Evolutionary conservation across 2,329 filamentous ascomycete genomes (phyloP).

Genomic region (Colletotrichum theobromicola): DNA sequence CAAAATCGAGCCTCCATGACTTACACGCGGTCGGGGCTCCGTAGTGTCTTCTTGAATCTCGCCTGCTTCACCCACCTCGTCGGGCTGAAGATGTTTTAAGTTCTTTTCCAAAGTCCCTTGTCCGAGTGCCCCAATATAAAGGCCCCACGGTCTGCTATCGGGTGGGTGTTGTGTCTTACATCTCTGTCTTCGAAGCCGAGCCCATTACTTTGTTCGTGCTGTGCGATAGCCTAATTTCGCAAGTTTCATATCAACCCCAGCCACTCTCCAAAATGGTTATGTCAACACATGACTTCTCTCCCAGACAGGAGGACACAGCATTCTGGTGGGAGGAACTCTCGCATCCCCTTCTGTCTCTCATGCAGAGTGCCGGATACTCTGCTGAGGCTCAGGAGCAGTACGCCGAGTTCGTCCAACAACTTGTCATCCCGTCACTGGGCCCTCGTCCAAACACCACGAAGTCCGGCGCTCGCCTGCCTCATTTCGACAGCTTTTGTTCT

Average conservation of each 20-base stretch:
- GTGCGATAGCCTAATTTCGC: background rate
- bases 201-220: background rate
- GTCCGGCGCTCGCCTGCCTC: background rate
- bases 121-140: background rate
- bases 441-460: slow-evolving; percentile 1
- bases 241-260: background rate
- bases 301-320: background rate
- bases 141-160: background rate
- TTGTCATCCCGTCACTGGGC: slow-evolving; percentile 4
- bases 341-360: slow-evolving; percentile 5
- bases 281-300: background rate
- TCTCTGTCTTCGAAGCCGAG: background rate
- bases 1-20: background rate
- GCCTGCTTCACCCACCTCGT: background rate
- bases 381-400: background rate
- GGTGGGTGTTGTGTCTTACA: background rate
- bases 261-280: background rate
- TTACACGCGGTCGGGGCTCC: background rate
- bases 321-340: slow-evolving; percentile 8
- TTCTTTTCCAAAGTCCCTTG: background rate
- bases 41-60: background rate
- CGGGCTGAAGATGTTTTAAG: background rate
- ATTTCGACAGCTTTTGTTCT: slow-evolving; percentile 17
- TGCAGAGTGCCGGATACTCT: slow-evolving; percentile 18
- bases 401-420: slow-evolving; percentile 1